Evolutionary conservation across 192 early-diverging fungal genomes (phyloP), one percentile per base, ranked within the genome.

Genomic region (Dissophora globulifera): DNA sequence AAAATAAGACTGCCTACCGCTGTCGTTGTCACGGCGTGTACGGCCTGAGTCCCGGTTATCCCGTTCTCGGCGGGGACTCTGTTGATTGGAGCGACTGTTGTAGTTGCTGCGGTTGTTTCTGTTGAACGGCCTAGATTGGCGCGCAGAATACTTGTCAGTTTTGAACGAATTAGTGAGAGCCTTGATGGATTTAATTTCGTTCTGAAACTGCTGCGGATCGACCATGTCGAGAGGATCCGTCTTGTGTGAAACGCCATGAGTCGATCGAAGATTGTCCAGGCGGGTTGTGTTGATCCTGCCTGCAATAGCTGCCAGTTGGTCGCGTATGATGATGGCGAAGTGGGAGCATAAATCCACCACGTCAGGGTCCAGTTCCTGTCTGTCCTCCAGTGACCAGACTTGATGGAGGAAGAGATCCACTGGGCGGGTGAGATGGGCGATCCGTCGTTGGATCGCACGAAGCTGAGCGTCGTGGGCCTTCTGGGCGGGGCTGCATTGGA

Each of bases 361-460:
- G 0, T 58, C 48, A 9, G 56, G 8, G 0, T 58, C 22, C 10
- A 68, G 35, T 26, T 33, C 12, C 10, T 26, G 16, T 3, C 32
- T n/a, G 31, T 26, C 23, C 16, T 55, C 57, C 48, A 69, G 20
- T 3, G 35, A 12, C 42, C 51, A 19, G 11, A 61, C 25, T 22
- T 69, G 42, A 22, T 61, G 58, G 4, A 53, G 40, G 43, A 55
- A 69, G 23, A 55, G 48, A 55, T 69, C 51, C 5, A 69, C 51
- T 17, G 58, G 58, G 0, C 51, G 50, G 0, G 67, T 61, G 43
- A 69, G 67, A 15, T 69, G 31, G n/a, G 51, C 67, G 6, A 50
- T 25, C 15, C 51, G 50, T 16, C 61, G 38, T 22, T 69, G 67
- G 26, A 69, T 11, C 15, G 35, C 20, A 1, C 67, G 58, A 31